phyloP scores from a whole-genome alignment of 2,329 filamentous ascomycete species.

The Beauveria asiatica region DNA sequence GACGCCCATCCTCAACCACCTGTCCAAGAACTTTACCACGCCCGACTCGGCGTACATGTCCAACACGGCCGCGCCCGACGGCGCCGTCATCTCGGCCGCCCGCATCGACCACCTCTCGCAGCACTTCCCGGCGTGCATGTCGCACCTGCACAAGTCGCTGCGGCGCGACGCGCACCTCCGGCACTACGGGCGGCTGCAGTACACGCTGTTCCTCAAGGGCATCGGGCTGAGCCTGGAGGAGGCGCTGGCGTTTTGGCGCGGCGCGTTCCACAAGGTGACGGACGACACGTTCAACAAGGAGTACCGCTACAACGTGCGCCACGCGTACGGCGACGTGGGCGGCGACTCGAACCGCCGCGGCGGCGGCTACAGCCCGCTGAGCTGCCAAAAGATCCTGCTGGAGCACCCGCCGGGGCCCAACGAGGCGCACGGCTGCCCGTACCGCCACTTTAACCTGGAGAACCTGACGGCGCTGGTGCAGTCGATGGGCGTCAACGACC shows the following conservation, averaged over 20 bases:
- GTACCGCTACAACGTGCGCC: conserved; percentile 95
- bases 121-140: conserved; percentile 91
- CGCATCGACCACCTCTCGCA: conserved; percentile 72
- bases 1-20: conserved; percentile 56
- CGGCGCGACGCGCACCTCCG: conserved; percentile 86
- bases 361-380: conserved; percentile 82
- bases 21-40: conserved; percentile 93
- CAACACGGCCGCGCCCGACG: conserved; percentile 54
- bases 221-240: conserved; percentile 90
- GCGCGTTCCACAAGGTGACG: conserved; percentile 73
- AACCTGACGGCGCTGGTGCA: conserved; percentile 74
- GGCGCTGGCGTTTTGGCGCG: conserved; percentile 84
- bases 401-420: conserved; percentile 81
- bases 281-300: conserved; percentile 97
- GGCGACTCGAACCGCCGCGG: conserved; percentile 82
- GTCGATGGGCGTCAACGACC: conserved; percentile 69
- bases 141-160: conserved; percentile 75
- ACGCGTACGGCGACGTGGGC: conserved; percentile 89
- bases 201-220: conserved; percentile 93
- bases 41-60: conserved; percentile 73
- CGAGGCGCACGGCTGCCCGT: conserved; percentile 93
- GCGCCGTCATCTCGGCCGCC: conserved; percentile 66
- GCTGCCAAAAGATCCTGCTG: conserved; percentile 88
- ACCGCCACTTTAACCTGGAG: conserved; percentile 82
- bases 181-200: conserved; percentile 87